Evolutionary conservation across 257 asterid genomes (phyloP).

Genomic region (Striga asiatica): DNA sequence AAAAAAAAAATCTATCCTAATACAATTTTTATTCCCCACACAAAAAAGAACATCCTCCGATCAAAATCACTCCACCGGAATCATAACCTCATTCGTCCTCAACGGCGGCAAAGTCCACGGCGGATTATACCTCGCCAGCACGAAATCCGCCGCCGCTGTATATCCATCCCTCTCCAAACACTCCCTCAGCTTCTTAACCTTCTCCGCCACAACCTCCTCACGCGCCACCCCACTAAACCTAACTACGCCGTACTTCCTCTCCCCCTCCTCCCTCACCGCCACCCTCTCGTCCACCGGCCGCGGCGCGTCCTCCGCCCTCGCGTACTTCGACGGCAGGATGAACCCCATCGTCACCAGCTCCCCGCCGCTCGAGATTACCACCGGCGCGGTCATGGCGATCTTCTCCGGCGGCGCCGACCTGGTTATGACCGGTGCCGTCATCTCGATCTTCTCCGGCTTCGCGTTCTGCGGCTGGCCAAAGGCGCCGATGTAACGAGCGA

Average conservation of each 20-base stretch:
- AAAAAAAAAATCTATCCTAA: too few species aligned
- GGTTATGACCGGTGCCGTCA: slow-evolving; percentile 81
- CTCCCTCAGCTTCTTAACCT: slow-evolving; percentile 42
- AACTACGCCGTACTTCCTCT: slow-evolving; percentile 73
- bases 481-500: slow-evolving; percentile 75
- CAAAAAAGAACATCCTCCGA: neutral
- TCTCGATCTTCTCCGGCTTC: slow-evolving; percentile 56
- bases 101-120: slow-evolving; percentile 83
- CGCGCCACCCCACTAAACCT: slow-evolving; percentile 61
- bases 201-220: slow-evolving; percentile 56
- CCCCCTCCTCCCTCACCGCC: slow-evolving; percentile 67
- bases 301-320: slow-evolving; percentile 67
- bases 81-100: slow-evolving; percentile 73
- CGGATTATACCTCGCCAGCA: slow-evolving; percentile 88
- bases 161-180: slow-evolving; percentile 73
- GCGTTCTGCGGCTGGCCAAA: slow-evolving; percentile 66
- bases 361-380: slow-evolving; percentile 38
- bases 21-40: too few species aligned
- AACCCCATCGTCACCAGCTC: slow-evolving; percentile 71
- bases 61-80: slow-evolving; percentile 58
- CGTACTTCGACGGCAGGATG: slow-evolving; percentile 59
- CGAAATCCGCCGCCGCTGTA: slow-evolving; percentile 48
- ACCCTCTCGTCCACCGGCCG: slow-evolving; percentile 79
- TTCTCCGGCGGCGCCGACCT: slow-evolving; percentile 36
- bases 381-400: slow-evolving; percentile 84